Conservation (phyloP, 441 rosid genomes). For the Populus trichocarpa region DNA sequence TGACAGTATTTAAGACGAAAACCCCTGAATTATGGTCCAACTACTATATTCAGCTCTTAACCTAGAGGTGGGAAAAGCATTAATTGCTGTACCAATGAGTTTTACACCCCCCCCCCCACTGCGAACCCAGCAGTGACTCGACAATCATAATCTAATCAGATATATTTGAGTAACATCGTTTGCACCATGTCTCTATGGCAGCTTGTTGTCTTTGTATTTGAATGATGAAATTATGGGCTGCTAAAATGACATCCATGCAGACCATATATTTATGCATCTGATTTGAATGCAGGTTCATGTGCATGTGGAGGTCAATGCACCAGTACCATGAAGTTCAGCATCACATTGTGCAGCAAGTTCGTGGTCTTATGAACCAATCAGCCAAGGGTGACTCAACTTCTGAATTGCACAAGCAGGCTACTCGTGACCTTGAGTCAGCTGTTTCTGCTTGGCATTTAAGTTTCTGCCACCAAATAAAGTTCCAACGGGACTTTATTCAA, state of each 20-base stretch:
- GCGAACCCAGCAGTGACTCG: neutral
- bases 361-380: constrained; percentile 73
- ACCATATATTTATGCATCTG: neutral
- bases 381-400: constrained; percentile 76
- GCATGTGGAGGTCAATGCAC: constrained; percentile 91
- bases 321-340: constrained; percentile 79
- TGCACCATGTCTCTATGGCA: neutral
- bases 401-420: constrained; percentile 84
- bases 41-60: no score
- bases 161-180: neutral
- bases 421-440: constrained; percentile 84
- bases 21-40: neutral
- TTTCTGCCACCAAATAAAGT: constrained; percentile 72
- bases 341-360: constrained; percentile 88
- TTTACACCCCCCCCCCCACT: no score
- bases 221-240: neutral
- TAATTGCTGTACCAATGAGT: neutral
- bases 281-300: constrained; percentile 64
- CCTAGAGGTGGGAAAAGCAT: no score
- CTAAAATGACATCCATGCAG: neutral
- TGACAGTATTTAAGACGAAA: neutral
- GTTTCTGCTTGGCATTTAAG: constrained; percentile 85
- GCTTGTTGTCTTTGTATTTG: neutral
- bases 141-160: neutral
- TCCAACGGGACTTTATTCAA: constrained; percentile 68